Base-by-base conservation (phyloP, 2,329 filamentous ascomycete genomes). In the Alternaria ethzedia region DNA sequence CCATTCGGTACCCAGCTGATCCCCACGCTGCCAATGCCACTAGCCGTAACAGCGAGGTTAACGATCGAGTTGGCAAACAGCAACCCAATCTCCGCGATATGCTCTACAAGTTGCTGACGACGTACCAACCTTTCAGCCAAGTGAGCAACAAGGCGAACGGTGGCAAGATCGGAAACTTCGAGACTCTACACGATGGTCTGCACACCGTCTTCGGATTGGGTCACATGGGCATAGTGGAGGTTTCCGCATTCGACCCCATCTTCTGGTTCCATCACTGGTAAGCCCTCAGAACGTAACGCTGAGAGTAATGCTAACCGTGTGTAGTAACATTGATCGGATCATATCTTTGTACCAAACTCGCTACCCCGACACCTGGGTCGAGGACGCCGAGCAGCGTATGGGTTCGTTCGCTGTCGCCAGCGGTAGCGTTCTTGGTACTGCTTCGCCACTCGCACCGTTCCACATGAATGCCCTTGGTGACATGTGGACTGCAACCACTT, bases 171-270 rank as follows among this genome's bases (percentile, higher is more conserved):
- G 74, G 75, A 4, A 78, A 74, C 46, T 68, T 76, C 10, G 75
- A 77, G 54, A 76, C 74, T 1, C 66, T 78, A 2, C 75, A 78
- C 21, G 75, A 77, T 57, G 70, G 72, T 10, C 59, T 78, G 17
- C 76, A 78, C 50, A 77, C 73, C 21, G 62, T 66, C 5, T 77
- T 78, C 28, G 74, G 75, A 2, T 58, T 76, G 9, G 90, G 90
- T 1, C 70, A 78, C 23, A 78, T 78, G 73, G 75, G 76, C 6
- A 75, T 77, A 17, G 61, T 73, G 5, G 74, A 76, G 45, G 68
- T 72, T 5, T 75, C 76, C 6, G 74, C 76, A 7, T 78, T 72
- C 25, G 76, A 78, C 55, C 73, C 76, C 1, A 61, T 76, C 1
- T 78, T 78, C 52, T 78, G 75, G 74, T 72, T 78, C 11, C 76